Percentiles rank a stretch among this genome's conserved stretches.
Evolutionary conservation across 345 rosid species (phyloP).

Genomic region (Citrus sinensis): DVS_A1.0 CM039169.1:4870001-4870500

Average conservation of each 20-base stretch:
- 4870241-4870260: conserved; percentile 2
- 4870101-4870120: too few relatives aligned
- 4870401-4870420: neutral
- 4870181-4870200: neutral
- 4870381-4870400: neutral
- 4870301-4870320: neutral
- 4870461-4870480: neutral
- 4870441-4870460: neutral
- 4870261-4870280: neutral
- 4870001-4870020: too few relatives aligned
- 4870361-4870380: neutral
- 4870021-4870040: too few relatives aligned
- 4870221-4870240: neutral
- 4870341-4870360: neutral
- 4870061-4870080: too few relatives aligned
- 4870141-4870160: too few relatives aligned
- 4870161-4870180: neutral
- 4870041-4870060: neutral
- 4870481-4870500: neutral
- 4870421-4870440: neutral
- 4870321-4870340: neutral
- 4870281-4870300: neutral
- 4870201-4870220: neutral
- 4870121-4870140: too few relatives aligned
- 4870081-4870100: too few relatives aligned